Percentiles rank a stretch among this genome's conserved stretches.
Evolutionary conservation across 208 protist species (phyloP).

Genomic region (Leishmania arabica): DNA sequence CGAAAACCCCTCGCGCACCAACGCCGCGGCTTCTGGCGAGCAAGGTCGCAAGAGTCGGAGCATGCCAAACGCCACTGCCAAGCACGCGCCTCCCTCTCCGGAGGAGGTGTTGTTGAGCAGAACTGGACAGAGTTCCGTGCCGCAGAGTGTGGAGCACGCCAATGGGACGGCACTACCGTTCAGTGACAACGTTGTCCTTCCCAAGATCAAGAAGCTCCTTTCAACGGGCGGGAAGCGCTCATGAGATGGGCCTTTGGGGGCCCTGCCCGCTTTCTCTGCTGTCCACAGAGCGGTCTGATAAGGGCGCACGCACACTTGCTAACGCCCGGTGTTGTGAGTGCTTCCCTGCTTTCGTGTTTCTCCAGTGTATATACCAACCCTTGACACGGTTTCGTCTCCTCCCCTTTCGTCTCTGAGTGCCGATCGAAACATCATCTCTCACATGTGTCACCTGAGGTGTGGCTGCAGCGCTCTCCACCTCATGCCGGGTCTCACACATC

Average conservation of each 20-base stretch:
- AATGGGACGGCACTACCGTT: neutral
- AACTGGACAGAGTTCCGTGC: constrained; percentile 1
- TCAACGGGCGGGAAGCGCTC: constrained; percentile 22
- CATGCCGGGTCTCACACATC: neutral
- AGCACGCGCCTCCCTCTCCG: constrained; percentile 11
- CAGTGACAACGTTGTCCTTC: constrained; percentile 32
- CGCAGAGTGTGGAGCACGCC: neutral
- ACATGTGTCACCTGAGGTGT: neutral
- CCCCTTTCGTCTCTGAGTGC: neutral
- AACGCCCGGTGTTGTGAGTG: neutral
- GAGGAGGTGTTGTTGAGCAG: constrained; percentile 13
- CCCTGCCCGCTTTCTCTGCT: too few relatives aligned
- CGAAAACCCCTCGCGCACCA: constrained; percentile 21
- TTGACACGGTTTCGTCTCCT: neutral
- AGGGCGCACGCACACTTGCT: neutral
- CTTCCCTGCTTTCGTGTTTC: neutral
- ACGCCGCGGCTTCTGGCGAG: neutral
- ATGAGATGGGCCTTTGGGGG: neutral
- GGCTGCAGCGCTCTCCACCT: neutral
- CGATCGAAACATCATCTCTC: neutral
- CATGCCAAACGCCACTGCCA: constrained; percentile 13
- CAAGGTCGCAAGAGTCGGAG: constrained; percentile 9
- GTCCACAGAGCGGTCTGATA: too few relatives aligned
- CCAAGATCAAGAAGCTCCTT: constrained; percentile 44
- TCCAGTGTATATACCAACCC: too few relatives aligned